Conservation (phyloP, 2,329 filamentous ascomycete species). For the Aspergillus tubingensis region DNA sequence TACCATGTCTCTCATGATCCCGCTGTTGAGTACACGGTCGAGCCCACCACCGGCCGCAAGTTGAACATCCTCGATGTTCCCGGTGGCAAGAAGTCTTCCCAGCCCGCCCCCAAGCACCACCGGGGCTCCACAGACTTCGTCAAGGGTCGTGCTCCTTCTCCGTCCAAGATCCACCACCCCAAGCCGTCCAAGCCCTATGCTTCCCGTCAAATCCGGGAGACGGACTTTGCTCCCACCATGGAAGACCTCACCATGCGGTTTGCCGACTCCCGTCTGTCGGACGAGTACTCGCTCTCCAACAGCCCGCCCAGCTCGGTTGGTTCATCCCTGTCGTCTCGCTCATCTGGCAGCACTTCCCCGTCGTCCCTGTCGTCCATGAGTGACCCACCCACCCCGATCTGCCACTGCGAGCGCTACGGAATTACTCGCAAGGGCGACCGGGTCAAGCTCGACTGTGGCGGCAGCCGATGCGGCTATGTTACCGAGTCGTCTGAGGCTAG, state of each 20-base stretch:
- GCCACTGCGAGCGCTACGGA: slow-evolving; percentile 94
- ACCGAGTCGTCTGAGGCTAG: slow-evolving; percentile 65
- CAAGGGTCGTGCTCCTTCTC: slow-evolving; percentile 84
- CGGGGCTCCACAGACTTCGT: slow-evolving; percentile 66
- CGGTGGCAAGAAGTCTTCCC: slow-evolving; percentile 51
- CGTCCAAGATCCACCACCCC: slow-evolving; percentile 86
- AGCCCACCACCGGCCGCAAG: slow-evolving; percentile 95
- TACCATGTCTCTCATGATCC: slow-evolving; percentile 98
- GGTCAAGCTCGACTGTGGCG: slow-evolving; percentile 95
- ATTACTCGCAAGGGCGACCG: slow-evolving; percentile 91
- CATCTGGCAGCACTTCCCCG: slow-evolving; percentile 56
- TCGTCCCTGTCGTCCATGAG: slow-evolving; percentile 66
- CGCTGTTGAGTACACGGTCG: slow-evolving; percentile 80
- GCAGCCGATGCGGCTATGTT: slow-evolving; percentile 79
- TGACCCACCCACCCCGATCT: slow-evolving; percentile 60
- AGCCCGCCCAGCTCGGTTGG: slow-evolving; percentile 68
- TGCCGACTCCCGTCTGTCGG: slow-evolving; percentile 67
- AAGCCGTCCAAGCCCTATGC: slow-evolving; percentile 87
- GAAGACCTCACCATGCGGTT: slow-evolving; percentile 81
- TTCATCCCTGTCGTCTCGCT: slow-evolving; percentile 74
- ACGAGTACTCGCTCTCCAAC: slow-evolving; percentile 73
- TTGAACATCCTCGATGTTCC: slow-evolving; percentile 97
- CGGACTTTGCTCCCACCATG: slow-evolving; percentile 74
- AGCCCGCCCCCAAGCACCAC: slow-evolving; percentile 39
- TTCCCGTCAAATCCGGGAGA: slow-evolving; percentile 81